A percentile compares a stretch with the other conserved stretches of the same genome.
phyloP scores from a whole-genome alignment of 2,329 filamentous ascomycete species.

The Scytalidium lignicola region DNA sequence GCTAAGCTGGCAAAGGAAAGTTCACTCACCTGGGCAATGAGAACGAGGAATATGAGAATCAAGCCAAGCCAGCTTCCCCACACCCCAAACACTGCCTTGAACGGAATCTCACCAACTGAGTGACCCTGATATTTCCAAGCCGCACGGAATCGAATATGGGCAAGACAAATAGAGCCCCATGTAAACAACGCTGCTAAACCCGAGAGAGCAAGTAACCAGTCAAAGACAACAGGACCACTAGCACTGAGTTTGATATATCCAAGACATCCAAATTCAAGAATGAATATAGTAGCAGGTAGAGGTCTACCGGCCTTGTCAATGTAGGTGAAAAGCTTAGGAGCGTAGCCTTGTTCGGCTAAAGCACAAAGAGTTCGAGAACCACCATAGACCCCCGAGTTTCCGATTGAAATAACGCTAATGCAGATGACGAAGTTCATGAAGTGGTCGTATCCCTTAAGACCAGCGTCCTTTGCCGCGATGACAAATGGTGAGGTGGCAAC shows the following conservation, averaged over 20 bases:
- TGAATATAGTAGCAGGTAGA: conserved; percentile 46
- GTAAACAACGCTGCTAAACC: conserved; percentile 71
- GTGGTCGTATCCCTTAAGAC: conserved; percentile 74
- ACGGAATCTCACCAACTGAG: conserved; percentile 42
- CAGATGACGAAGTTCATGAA: conserved; percentile 94
- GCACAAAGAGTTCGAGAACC: conserved; percentile 86
- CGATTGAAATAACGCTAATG: conserved; percentile 82
- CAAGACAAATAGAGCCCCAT: conserved; percentile 64
- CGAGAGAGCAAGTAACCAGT: conserved; percentile 65
- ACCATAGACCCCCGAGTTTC: conserved; percentile 88
- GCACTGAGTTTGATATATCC: conserved; percentile 49
- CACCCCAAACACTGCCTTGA: conserved; percentile 47
- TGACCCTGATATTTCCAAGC: conserved; percentile 57
- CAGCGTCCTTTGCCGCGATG: conserved; percentile 80
- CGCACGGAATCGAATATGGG: conserved; percentile 61
- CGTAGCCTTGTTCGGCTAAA: conserved; percentile 80
- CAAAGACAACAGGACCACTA: conserved; percentile 45
- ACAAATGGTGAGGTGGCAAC: conserved; percentile 84
- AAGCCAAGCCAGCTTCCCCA: conserved; percentile 67
- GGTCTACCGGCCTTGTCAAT: conserved; percentile 79
- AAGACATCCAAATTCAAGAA: conserved; percentile 51
- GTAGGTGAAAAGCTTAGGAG: conserved; percentile 70
- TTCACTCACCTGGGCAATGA: conserved; percentile 46
- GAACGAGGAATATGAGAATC: conserved; percentile 58
- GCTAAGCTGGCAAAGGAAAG: neutral